These are phyloP conservation scores for Daldinia eschscholtzii DNA, from an alignment of 2,329 filamentous ascomycete genomes.

Conservation along the genomic window DNA sequence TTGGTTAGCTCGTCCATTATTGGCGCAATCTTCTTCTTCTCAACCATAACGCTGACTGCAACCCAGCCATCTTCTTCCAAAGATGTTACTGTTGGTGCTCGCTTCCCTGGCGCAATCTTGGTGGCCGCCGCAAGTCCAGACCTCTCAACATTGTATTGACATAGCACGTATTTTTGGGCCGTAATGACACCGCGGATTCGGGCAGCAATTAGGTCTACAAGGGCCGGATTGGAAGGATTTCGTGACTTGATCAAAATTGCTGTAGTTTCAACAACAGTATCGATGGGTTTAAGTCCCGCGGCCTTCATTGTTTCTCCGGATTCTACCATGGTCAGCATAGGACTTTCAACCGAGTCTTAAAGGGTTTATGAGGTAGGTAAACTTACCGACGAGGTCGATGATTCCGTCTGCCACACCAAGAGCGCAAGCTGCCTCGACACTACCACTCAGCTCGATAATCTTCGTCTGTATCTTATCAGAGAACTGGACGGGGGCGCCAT, in stretches of 20 bases:
- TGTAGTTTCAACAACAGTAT: constrained; percentile 88
- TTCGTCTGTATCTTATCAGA: constrained; percentile 78
- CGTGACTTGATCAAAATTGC: constrained; percentile 94
- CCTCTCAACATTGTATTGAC: constrained; percentile 94
- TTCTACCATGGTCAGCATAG: constrained; percentile 65
- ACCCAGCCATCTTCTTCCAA: constrained; percentile 93
- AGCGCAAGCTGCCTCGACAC: constrained; percentile 96
- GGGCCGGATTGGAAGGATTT: constrained; percentile 79
- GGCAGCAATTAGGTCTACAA: constrained; percentile 86
- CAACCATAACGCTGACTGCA: constrained; percentile 93
- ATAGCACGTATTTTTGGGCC: constrained; percentile 92
- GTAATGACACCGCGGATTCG: constrained; percentile 95
- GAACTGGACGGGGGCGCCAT: constrained; percentile 50
- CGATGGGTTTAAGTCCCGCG: constrained; percentile 91
- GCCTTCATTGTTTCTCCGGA: constrained; percentile 99
- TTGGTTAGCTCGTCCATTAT: constrained; percentile 87
- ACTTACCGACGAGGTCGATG: constrained; percentile 93
- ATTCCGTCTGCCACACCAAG: constrained; percentile 96
- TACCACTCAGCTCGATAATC: constrained; percentile 94
- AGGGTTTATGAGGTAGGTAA: background rate
- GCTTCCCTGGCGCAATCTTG: constrained; percentile 90
- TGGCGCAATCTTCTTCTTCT: constrained; percentile 84
- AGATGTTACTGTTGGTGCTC: constrained; percentile 90
- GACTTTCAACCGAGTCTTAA: background rate
- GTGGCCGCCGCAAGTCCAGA: constrained; percentile 74